These are phyloP conservation scores for Hypomontagnella monticulosa DNA, from an alignment of 495 filamentous ascomycete species.

Conservation along the genomic window DNA sequence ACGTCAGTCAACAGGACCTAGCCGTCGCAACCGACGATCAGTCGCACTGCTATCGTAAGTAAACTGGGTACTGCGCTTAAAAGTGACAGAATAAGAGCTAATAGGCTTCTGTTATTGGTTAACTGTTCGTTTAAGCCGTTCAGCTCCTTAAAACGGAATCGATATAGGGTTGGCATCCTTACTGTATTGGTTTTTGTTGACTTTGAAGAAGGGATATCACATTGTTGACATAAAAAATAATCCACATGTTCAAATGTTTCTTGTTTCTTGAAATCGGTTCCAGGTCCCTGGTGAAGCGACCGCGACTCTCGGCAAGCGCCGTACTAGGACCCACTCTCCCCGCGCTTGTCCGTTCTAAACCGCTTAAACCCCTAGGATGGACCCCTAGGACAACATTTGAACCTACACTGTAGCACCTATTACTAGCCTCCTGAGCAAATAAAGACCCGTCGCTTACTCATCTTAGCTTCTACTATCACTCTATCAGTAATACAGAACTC, in stretches of 20 bases:
- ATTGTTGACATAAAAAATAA: too few relatives aligned
- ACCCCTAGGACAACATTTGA: too few relatives aligned
- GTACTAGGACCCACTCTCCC: too few relatives aligned
- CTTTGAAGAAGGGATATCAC: not conserved
- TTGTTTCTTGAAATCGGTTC: too few relatives aligned
- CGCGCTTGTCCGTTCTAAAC: too few relatives aligned
- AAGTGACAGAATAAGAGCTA: not conserved
- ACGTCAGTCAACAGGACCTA: constrained; percentile 21
- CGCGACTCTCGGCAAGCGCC: too few relatives aligned
- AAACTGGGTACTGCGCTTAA: not conserved
- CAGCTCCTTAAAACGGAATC: not conserved
- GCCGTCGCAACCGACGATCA: constrained; percentile 9
- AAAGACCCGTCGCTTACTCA: constrained; percentile 21
- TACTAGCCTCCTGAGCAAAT: too few relatives aligned
- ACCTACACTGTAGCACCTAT: too few relatives aligned
- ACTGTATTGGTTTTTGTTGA: constrained; percentile 17
- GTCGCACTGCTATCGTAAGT: not conserved
- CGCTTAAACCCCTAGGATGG: too few relatives aligned
- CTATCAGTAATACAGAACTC: constrained; percentile 2
- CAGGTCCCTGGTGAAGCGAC: too few relatives aligned
- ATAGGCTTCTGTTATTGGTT: constrained; percentile 15
- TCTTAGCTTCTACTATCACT: constrained; percentile 2
- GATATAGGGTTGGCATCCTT: too few relatives aligned
- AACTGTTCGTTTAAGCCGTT: not conserved
- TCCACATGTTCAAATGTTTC: too few relatives aligned